Base-by-base conservation (phyloP, 2,329 filamentous ascomycete species). In the Alternaria triticimaculans region DNA sequence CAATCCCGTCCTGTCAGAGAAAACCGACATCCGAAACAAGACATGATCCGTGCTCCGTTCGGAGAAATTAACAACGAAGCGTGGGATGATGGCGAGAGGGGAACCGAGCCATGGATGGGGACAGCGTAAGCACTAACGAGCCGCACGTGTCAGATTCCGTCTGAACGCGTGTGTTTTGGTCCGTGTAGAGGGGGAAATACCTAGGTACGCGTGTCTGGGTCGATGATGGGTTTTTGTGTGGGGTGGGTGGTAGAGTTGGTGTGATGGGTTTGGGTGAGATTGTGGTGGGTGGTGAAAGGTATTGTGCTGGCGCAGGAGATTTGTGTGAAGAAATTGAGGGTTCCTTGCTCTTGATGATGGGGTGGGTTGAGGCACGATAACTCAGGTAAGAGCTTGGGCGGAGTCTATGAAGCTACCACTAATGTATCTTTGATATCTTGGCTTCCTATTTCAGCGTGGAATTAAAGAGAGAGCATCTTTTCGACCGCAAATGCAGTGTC, bases 41-140 rank as follows among this genome's bases (percentile, higher is more conserved):
- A 0, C 37, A 41, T 41, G 37, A 41, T 41, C 37, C 37, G 37
- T 41, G n/a, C 37, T 41, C 37, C 15, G 9, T 41, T 41, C 37
- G n/a, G 37, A 41, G 37, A 41, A 41, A 41, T 41, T 41, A 41
- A 2, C 37, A 41, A 37, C 15, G 37, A 41, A 37, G 15, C 37
- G 37, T 18, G 37, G 37, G 37, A 41, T 41, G 33, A 15, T n/a
- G 15, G 33, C 33, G 33, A 37, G 33, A n/a, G 15, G 33, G 33
- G 33, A 37, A 37, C 37, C 37, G 41, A 23, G 51, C 58, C 50
- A 25, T 23, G 14, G 11, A 43, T 41, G 58, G 25, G 9, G 28
- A 41, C 43, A 60, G 50, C 58, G 51, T 55, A 23, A 55, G 51
- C 51, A 55, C 30, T 15, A 43, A 48, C 30, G 14, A 49, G 37